Evolutionary conservation across 169 alveolate genomes (phyloP), one percentile per base, ranked within the genome.

Genomic region (Plasmodium cynomolgi): DNA sequence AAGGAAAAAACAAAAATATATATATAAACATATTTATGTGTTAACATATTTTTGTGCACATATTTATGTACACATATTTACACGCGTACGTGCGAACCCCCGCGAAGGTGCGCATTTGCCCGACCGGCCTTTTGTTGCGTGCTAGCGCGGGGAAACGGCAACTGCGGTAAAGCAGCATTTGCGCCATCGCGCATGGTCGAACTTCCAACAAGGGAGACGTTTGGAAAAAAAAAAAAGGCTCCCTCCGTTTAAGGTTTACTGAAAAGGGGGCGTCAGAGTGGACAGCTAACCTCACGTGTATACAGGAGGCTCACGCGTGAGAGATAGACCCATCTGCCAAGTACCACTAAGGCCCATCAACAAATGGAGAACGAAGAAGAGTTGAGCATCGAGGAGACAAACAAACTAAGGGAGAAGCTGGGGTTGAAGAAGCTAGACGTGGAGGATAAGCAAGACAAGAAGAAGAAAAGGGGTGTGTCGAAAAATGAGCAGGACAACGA

Each of bases 331-430:
- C 62, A 50, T 50, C 62, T 50, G 62, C 23, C 62, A 8, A 50
- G 17, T 68, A 23, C 31, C n/a, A 23, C 34, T 23, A 15, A 68
- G 3, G 17, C 77, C 77, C 37, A 8, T 1, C 3, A 26, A 68
- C 37, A 84, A 23, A 86, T 86, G 93, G 93, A 86, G 26, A 33
- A 86, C 31, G 93, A 41, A 20, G 29, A 39, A 8, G 85, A 74
- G 81, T 85, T 91, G 72, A 91, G 93, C 26, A 80, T 91, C 33
- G 95, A 91, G 44, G 92, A 91, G 44, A 91, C 93, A 47, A 91
- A 91, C 56, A 82, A 91, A 62, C 73, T 91, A 50, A 81, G 95
- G 56, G 92, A 91, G 62, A 91, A 91, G 84, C 81, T 91, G 37
- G 95, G 95, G 31, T 71, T 91, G 72, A 91, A 84, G 44, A 82